Conservation (phyloP, 495 filamentous ascomycete species). For the Aspergillus funiculosus region DNA sequence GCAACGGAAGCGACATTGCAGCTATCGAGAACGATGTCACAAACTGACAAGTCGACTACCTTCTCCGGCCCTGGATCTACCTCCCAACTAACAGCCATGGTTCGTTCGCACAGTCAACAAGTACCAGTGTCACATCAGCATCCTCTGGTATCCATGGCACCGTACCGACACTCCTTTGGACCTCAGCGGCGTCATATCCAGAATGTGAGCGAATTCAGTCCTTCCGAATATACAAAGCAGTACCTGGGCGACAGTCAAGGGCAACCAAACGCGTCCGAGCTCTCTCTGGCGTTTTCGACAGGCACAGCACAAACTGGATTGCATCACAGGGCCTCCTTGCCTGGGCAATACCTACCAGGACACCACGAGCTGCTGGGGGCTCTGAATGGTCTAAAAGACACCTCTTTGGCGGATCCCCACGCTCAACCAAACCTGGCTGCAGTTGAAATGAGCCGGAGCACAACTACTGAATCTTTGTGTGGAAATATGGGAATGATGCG, state of each 20-base stretch:
- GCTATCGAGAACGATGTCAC: constrained; percentile 23
- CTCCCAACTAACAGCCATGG: constrained; percentile 36
- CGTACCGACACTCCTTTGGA: constrained; percentile 35
- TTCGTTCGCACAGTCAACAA: constrained; percentile 43
- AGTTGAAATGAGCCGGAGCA: constrained; percentile 43
- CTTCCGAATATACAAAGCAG: constrained; percentile 38
- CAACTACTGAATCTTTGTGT: constrained; percentile 40
- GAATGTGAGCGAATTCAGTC: constrained; percentile 41
- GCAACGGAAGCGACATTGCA: constrained; percentile 25
- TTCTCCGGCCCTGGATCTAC: constrained; percentile 21
- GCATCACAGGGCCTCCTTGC: constrained; percentile 20
- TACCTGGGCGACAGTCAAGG: constrained; percentile 28
- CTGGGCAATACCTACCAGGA: constrained; percentile 13
- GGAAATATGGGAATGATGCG: constrained; percentile 42
- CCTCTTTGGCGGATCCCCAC: constrained; percentile 21
- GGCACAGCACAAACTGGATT: constrained; percentile 26
- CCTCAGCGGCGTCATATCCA: constrained; percentile 28
- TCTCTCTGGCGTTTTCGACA: constrained; percentile 28
- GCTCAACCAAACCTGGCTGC: constrained; percentile 18
- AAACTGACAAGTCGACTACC: constrained; percentile 21
- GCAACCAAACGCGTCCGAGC: constrained; percentile 25
- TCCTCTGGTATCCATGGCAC: constrained; percentile 23
- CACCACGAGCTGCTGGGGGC: constrained; percentile 15
- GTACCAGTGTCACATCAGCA: constrained; percentile 35
- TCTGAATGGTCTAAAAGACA: constrained; percentile 11